Base-by-base conservation (phyloP, 2,329 filamentous ascomycete species). In the Fusarium secorum region DNA sequence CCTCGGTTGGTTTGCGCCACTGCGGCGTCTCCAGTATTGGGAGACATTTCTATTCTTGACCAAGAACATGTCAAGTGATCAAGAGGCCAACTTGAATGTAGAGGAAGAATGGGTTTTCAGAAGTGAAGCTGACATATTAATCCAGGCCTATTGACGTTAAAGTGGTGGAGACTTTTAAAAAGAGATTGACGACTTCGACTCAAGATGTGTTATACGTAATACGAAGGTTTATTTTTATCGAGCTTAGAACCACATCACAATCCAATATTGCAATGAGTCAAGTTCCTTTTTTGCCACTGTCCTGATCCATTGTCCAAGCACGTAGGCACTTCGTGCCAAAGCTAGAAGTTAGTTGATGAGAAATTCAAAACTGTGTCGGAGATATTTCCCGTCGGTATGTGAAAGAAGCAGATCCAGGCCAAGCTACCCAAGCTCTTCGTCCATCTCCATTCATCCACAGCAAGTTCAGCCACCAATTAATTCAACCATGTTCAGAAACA, bases 401-500 rank as follows among this genome's bases (percentile, higher is more conserved):
- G n/a, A 42, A 45, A 32, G 15, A 39, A 28, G 32, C 38, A 52
- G 46, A 38, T 59, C 33, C 46, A 49, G 60, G 30, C 54, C 46
- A 36, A 60, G 30, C 42, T 57, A 38, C 38, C 41, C 45, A 49
- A 62, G 30, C 42, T 57, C 44, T 57, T 30, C 17, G 11, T 52
- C 26, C 44, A 36, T 55, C 30, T 45, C 41, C 11, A 33, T 52
- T 52, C 61, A 60, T 51, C 30, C 36, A 51, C 44, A 39, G 35
- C 30, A 45, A 36, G 30, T 66, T 66, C 41, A 66, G 64, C 54
- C 64, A 60, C 64, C 42, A 49, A 48, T 33, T 22, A 30, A 35
- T 46, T 32, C 48, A 62, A 30, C 45, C 60, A 64, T 41, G 42
- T 36, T 64, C 64, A 67, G 64, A 67, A 67, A 63, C 63, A 67